A percentile compares a stretch with the other conserved stretches of the same genome.
These are phyloP conservation scores for Skeletonema menzelii DNA, from an alignment of 108 stramenopile species.

Conservation along the genomic window DNA sequence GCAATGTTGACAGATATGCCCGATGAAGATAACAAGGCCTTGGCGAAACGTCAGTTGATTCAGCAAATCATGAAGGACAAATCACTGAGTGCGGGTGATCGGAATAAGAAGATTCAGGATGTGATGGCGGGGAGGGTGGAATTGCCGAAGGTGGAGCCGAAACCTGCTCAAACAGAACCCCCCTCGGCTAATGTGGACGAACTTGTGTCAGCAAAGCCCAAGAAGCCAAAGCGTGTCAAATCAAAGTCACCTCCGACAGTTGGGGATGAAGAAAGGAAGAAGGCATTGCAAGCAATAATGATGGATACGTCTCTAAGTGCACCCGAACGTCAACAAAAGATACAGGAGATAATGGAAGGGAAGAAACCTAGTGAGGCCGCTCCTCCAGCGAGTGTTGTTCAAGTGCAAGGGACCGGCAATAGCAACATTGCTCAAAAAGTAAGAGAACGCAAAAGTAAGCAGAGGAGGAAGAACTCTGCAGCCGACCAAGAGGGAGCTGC, in stretches of 20 bases:
- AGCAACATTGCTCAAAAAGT: not conserved
- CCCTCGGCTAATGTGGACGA: slow-evolving; percentile 36
- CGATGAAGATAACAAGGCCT: slow-evolving; percentile 19
- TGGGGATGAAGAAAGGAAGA: slow-evolving; percentile 10
- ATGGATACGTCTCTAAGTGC: slow-evolving; percentile 10
- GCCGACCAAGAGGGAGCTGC: not conserved
- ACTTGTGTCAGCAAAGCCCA: not conserved
- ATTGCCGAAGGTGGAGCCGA: slow-evolving; percentile 1
- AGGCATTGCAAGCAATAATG: slow-evolving; percentile 15
- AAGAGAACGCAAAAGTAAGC: not conserved
- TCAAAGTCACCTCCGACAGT: slow-evolving; percentile 3
- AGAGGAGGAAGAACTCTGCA: not conserved
- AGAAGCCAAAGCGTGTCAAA: not conserved
- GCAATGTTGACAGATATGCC: slow-evolving; percentile 8
- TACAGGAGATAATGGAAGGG: slow-evolving; percentile 27
- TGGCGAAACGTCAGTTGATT: slow-evolving; percentile 29
- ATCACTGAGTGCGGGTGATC: slow-evolving; percentile 13
- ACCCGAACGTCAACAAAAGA: slow-evolving; percentile 17
- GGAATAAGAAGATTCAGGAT: slow-evolving; percentile 24
- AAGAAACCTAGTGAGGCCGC: not conserved
- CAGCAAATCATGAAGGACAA: slow-evolving; percentile 19
- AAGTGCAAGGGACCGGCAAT: not conserved
- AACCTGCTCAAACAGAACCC: slow-evolving; percentile 34
- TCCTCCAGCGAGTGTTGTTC: not conserved
- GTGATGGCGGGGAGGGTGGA: slow-evolving; percentile 14